phyloP scores from a whole-genome alignment of 768 basidiomycete genomes.

The Rhizopogon salebrosus region DNA sequence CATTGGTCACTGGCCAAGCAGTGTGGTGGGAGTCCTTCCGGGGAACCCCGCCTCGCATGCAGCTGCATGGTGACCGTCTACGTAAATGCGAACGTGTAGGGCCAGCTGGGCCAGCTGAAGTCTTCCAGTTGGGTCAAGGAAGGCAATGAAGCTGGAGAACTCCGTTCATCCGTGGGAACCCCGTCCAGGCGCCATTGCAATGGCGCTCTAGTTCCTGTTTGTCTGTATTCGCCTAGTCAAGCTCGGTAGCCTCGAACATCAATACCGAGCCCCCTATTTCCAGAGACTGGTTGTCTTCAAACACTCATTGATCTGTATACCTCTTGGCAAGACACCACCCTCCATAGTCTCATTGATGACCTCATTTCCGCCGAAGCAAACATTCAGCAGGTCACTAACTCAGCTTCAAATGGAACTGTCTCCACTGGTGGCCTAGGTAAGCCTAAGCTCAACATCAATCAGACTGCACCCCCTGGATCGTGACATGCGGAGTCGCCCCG shows the following conservation, averaged over 20 bases:
- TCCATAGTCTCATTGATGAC: slow-evolving; percentile 49
- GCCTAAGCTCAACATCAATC: slow-evolving; percentile 69
- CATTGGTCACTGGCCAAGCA: no score
- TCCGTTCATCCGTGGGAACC: no score
- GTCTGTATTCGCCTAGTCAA: slow-evolving; percentile 22
- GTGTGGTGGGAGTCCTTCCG: no score
- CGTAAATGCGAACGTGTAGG: no score
- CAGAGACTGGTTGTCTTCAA: slow-evolving; percentile 66
- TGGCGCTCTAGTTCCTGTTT: slow-evolving; percentile 26
- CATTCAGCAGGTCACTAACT: slow-evolving; percentile 66
- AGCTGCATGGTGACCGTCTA: no score
- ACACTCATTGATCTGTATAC: slow-evolving; percentile 46
- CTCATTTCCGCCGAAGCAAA: slow-evolving; percentile 51
- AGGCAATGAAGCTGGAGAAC: no score
- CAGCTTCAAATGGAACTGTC: slow-evolving; percentile 60
- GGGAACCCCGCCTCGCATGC: no score
- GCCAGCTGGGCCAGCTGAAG: no score
- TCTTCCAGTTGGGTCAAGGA: no score
- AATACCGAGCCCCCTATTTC: slow-evolving; percentile 53
- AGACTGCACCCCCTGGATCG: slow-evolving; percentile 51
- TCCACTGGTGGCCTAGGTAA: slow-evolving; percentile 74
- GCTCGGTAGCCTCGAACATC: slow-evolving; percentile 44
- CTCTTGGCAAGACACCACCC: slow-evolving; percentile 43
- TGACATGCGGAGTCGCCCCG: slow-evolving; percentile 72
- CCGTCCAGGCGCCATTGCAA: no score